Conservation (phyloP, 2,329 filamentous ascomycete species). For the Teratosphaeria destructans region DNA sequence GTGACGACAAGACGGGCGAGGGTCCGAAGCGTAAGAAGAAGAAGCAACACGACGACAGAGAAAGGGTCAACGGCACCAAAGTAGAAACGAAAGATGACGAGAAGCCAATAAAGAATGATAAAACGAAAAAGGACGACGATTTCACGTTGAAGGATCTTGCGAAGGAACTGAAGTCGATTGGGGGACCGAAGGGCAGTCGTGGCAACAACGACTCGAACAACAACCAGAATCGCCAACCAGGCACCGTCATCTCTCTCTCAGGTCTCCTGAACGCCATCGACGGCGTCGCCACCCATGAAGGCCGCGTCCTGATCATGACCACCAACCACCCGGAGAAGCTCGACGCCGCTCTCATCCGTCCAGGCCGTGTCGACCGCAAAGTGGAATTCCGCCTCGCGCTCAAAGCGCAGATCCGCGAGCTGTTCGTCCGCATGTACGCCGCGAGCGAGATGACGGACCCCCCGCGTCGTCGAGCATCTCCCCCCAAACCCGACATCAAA, state of each 20-base stretch:
- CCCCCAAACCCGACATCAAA: not conserved
- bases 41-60: constrained; percentile 1
- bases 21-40: constrained; percentile 12
- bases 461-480: not conserved
- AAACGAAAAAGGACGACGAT: constrained; percentile 15
- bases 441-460: constrained; percentile 10
- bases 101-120: not conserved
- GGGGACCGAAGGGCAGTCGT: constrained; percentile 2
- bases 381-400: constrained; percentile 47
- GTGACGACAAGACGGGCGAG: constrained; percentile 10
- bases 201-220: constrained; percentile 8
- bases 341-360: constrained; percentile 56
- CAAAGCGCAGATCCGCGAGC: constrained; percentile 30
- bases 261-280: constrained; percentile 77
- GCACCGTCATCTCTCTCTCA: constrained; percentile 62
- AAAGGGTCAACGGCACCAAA: constrained; percentile 5
- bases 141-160: constrained; percentile 21
- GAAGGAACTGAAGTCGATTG: constrained; percentile 16
- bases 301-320: constrained; percentile 71
- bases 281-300: constrained; percentile 69
- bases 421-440: constrained; percentile 32
- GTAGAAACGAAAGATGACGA: constrained; percentile 3
- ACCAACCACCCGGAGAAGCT: constrained; percentile 66
- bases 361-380: constrained; percentile 60
- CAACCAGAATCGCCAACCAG: constrained; percentile 3